A percentile compares a stretch with the other conserved stretches of the same genome.
These are phyloP conservation scores for Trematosphaeria pertusa DNA, from an alignment of 2,329 filamentous ascomycete species.

Conservation along the genomic window DNA sequence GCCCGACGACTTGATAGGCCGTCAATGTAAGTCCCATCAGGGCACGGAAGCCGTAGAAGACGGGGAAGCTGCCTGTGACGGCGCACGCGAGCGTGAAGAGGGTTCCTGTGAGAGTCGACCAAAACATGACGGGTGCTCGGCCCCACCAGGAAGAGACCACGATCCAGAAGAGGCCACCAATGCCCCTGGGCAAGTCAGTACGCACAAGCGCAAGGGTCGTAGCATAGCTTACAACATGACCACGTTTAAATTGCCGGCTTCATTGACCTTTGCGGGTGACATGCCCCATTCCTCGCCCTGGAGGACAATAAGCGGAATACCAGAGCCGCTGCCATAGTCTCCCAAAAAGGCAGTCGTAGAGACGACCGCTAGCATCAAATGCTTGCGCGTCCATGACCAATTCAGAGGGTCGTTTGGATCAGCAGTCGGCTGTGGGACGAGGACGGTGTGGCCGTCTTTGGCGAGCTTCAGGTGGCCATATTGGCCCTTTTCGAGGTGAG, in stretches of 20 bases:
- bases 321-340: conserved; percentile 56
- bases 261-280: conserved; percentile 58
- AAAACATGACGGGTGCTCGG: conserved; percentile 52
- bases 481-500: conserved; percentile 30
- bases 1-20: conserved; percentile 30
- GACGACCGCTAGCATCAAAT: conserved; percentile 57
- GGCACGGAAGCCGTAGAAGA: conserved; percentile 45
- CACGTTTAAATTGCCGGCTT: conserved; percentile 60
- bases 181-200: conserved; percentile 27
- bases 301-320: conserved; percentile 37
- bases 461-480: conserved; percentile 43
- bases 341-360: conserved; percentile 56
- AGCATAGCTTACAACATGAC: conserved; percentile 54
- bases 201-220: neutral
- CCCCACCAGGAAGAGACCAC: conserved; percentile 20
- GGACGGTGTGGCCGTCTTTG: conserved; percentile 50
- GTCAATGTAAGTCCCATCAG: conserved; percentile 33
- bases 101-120: conserved; percentile 51
- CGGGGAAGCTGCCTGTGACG: conserved; percentile 44
- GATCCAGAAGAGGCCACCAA: conserved; percentile 45
- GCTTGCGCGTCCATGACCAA: conserved; percentile 58
- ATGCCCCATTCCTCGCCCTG: conserved; percentile 56
- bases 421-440: conserved; percentile 60
- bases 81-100: conserved; percentile 48
- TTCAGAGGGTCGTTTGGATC: conserved; percentile 61